Evolutionary conservation across 257 asterid genomes (phyloP).

Genomic region (Asclepias syriaca): DNA sequence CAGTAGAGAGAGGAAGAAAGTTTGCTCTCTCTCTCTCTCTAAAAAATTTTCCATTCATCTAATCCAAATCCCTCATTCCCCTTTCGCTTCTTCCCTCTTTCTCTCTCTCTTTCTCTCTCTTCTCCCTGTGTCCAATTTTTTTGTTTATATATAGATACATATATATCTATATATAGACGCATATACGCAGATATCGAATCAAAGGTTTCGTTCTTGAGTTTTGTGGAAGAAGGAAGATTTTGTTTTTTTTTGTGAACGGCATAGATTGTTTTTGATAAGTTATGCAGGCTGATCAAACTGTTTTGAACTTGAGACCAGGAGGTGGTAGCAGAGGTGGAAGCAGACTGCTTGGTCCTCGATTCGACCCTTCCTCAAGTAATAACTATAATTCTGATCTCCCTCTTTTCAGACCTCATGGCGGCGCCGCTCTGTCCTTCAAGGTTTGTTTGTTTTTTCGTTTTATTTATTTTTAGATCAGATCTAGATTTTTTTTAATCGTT

Average conservation of each 20-base stretch:
- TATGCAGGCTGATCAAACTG: constrained; percentile 56
- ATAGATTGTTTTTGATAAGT: constrained; percentile 26
- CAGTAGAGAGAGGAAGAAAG: constrained; percentile 46
- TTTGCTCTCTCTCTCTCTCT: constrained; percentile 15
- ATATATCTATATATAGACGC: constrained; percentile 14
- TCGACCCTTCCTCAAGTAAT: constrained; percentile 23
- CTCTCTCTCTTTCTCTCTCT: background rate
- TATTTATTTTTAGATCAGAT: constrained; percentile 14
- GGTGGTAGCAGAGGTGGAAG: constrained; percentile 41
- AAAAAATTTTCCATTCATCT: background rate
- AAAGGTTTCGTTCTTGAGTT: constrained; percentile 16
- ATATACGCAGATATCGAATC: background rate
- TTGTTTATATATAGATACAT: background rate
- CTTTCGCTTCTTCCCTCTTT: background rate
- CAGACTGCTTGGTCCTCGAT: constrained; percentile 41
- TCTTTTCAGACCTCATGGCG: constrained; percentile 35
- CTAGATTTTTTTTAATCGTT: constrained; percentile 1
- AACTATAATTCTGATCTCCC: constrained; percentile 30
- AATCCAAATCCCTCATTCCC: constrained; percentile 1
- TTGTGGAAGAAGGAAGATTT: background rate
- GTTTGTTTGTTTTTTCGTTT: background rate
- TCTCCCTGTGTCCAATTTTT: background rate
- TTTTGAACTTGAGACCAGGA: constrained; percentile 51
- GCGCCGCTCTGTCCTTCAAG: constrained; percentile 22
- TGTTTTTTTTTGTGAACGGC: constrained; percentile 16